Evolutionary conservation across 2,329 filamentous ascomycete species (phyloP).

Genomic region (Aspergillus puulaauensis): DNA sequence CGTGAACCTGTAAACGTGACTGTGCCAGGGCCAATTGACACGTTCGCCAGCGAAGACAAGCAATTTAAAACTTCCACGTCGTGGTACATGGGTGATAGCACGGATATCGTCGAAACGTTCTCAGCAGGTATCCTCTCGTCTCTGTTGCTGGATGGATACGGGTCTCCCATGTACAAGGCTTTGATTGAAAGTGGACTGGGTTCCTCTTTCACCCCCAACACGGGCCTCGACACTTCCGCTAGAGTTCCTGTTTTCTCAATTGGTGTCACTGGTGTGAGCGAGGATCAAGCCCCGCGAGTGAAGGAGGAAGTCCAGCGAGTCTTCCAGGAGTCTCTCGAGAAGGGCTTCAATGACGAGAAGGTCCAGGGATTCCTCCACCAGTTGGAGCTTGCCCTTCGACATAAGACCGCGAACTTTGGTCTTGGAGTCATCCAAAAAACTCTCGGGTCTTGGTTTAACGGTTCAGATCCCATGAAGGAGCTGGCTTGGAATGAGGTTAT

Average conservation of each 20-base stretch:
- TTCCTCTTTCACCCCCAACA: constrained; percentile 91
- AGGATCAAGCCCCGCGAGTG: constrained; percentile 74
- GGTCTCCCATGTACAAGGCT: constrained; percentile 85
- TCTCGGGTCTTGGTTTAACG: constrained; percentile 93
- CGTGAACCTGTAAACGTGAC: constrained; percentile 68
- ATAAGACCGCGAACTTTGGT: constrained; percentile 95
- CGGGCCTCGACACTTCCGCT: constrained; percentile 80
- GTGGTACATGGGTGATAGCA: constrained; percentile 83
- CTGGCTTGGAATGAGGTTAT: constrained; percentile 91
- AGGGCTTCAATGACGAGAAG: constrained; percentile 85
- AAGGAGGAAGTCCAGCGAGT: constrained; percentile 73
- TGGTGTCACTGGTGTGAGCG: constrained; percentile 83
- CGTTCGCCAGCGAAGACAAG: constrained; percentile 77
- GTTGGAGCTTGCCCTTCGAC: constrained; percentile 86
- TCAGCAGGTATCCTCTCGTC: constrained; percentile 79
- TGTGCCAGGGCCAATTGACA: constrained; percentile 79
- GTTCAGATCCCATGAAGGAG: constrained; percentile 85
- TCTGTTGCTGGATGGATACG: constrained; percentile 88
- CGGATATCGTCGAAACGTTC: constrained; percentile 84
- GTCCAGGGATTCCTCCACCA: constrained; percentile 94
- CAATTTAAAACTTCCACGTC: constrained; percentile 93
- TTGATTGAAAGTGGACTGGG: constrained; percentile 88
- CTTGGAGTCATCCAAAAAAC: constrained; percentile 86
- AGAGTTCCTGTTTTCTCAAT: constrained; percentile 83
- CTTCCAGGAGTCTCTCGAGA: constrained; percentile 65